A percentile compares a stretch with the other conserved stretches of the same genome.
These are phyloP conservation scores for Apiotrichum laibachii DNA, from an alignment of 1,284 basidiomycete species.

Conservation along the genomic window DNA sequence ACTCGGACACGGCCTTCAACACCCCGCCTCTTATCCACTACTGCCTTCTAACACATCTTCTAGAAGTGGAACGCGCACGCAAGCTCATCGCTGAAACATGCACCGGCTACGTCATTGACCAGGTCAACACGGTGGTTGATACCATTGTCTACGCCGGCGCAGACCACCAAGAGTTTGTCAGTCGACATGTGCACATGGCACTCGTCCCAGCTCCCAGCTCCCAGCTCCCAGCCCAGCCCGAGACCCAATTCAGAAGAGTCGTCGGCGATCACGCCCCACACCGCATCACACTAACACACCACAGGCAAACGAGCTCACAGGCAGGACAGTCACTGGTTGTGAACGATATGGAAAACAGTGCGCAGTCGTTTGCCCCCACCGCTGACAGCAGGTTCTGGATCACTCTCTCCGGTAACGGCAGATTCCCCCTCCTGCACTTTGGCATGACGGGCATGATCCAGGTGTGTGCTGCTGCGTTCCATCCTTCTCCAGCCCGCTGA, in stretches of 20 bases:
- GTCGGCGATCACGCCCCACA: no score
- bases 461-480: slow-evolving; percentile 50
- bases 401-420: slow-evolving; percentile 63
- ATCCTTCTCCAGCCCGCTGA: background rate
- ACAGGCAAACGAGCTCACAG: slow-evolving; percentile 62
- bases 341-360: slow-evolving; percentile 70
- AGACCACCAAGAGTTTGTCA: slow-evolving; percentile 65
- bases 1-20: no score
- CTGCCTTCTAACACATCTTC: no score
- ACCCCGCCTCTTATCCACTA: no score
- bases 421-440: slow-evolving; percentile 70
- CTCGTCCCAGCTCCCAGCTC: background rate
- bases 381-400: slow-evolving; percentile 60
- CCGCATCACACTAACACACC: background rate
- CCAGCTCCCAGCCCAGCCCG: no score
- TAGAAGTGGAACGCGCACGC: slow-evolving; percentile 71
- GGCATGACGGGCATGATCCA: slow-evolving; percentile 80
- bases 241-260: no score
- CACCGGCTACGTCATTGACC: slow-evolving; percentile 59
- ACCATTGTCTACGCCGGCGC: slow-evolving; percentile 65
- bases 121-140: slow-evolving; percentile 65
- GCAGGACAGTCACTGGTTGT: slow-evolving; percentile 61
- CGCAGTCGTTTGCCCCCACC: slow-evolving; percentile 13
- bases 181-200: slow-evolving; percentile 29
- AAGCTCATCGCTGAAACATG: slow-evolving; percentile 60